Conservation (phyloP, 2,329 filamentous ascomycete species). For the Hymenoscyphus repandus region DNA sequence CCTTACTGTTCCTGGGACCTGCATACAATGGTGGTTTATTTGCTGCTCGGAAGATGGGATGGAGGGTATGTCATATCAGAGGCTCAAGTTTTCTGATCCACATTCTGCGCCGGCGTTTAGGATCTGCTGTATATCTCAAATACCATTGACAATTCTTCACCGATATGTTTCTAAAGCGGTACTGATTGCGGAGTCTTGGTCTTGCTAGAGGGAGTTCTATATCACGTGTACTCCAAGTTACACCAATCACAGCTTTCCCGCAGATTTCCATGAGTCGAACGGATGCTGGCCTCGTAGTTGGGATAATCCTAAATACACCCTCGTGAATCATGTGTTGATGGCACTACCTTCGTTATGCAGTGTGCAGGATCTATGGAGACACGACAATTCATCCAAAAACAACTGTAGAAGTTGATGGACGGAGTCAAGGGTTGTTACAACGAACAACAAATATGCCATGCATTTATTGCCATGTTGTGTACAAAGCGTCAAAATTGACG, state of each 20-base stretch:
- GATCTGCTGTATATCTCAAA: conserved; percentile 25
- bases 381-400: too few relatives aligned
- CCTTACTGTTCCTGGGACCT: conserved; percentile 21
- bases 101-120: conserved; percentile 25
- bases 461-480: too few relatives aligned
- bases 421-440: too few relatives aligned
- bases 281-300: too few relatives aligned
- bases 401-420: too few relatives aligned
- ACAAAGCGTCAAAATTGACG: too few relatives aligned
- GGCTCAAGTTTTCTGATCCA: conserved; percentile 15
- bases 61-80: conserved; percentile 10
- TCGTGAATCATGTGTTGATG: too few relatives aligned
- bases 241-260: conserved; percentile 9
- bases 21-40: conserved; percentile 19
- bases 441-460: too few relatives aligned
- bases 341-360: too few relatives aligned
- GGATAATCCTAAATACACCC: too few relatives aligned
- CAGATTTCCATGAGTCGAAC: not conserved
- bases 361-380: too few relatives aligned
- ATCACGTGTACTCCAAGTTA: conserved; percentile 11
- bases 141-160: conserved; percentile 10
- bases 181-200: not conserved
- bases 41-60: conserved; percentile 17
- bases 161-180: conserved; percentile 1
- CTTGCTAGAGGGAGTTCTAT: not conserved